A percentile compares a stretch with the other conserved stretches of the same genome.
Evolutionary conservation across 768 basidiomycete species (phyloP).

Genomic region (Leccinum disarticulatum): DNA sequence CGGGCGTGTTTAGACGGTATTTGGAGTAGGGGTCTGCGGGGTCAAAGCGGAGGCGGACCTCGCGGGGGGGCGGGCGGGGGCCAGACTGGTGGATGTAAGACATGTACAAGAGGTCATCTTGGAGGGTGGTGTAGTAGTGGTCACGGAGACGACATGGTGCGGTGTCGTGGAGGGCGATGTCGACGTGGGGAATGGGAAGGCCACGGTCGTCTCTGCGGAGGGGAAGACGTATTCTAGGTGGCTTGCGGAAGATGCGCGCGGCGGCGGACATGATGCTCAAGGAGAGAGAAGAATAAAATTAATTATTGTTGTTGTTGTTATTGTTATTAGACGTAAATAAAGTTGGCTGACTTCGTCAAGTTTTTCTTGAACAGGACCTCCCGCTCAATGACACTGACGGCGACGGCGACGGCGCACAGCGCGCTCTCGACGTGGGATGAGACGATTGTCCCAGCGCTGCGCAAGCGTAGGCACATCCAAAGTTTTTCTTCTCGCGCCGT

Average conservation of each 20-base stretch:
- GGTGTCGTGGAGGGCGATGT: slow-evolving; percentile 65
- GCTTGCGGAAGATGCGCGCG: slow-evolving; percentile 51
- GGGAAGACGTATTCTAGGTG: slow-evolving; percentile 44
- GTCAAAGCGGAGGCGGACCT: slow-evolving; percentile 69
- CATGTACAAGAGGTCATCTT: slow-evolving; percentile 92
- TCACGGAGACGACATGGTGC: slow-evolving; percentile 72
- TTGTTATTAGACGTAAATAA: background rate
- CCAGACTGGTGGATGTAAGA: slow-evolving; percentile 76
- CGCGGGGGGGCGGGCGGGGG: slow-evolving; percentile 51
- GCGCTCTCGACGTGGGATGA: slow-evolving; percentile 70
- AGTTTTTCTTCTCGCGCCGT: background rate
- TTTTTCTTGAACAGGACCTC: slow-evolving; percentile 9
- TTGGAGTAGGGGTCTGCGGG: slow-evolving; percentile 80
- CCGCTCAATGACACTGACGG: slow-evolving; percentile 42
- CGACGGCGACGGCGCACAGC: slow-evolving; percentile 33
- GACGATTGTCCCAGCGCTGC: slow-evolving; percentile 74
- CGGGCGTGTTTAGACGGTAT: slow-evolving; percentile 71
- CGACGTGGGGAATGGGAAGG: slow-evolving; percentile 74
- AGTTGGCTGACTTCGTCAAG: slow-evolving; percentile 6
- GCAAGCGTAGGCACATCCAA: slow-evolving; percentile 57
- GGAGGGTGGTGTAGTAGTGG: slow-evolving; percentile 82
- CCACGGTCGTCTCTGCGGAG: slow-evolving; percentile 51
- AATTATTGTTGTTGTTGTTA: background rate
- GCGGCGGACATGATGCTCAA: slow-evolving; percentile 21
- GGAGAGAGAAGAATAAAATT: background rate